These are phyloP conservation scores for Mycena metata DNA, from an alignment of 768 basidiomycete species.

Conservation along the genomic window DNA sequence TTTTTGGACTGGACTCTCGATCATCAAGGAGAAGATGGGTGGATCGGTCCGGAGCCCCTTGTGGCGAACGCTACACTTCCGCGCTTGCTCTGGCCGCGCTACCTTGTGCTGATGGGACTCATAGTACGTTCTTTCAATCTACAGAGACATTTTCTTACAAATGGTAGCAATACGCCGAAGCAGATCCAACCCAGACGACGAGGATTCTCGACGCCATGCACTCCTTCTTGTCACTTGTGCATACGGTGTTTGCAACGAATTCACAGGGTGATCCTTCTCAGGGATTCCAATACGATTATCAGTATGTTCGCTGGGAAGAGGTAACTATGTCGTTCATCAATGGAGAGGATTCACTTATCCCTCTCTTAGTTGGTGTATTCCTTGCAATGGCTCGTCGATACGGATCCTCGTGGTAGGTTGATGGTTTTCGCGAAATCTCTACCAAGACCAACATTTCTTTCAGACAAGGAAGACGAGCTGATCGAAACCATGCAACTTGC, in stretches of 20 bases:
- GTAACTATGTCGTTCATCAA: conserved; percentile 33
- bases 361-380: conserved; percentile 49
- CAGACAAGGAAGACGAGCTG: conserved; percentile 52
- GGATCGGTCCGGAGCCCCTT: conserved; percentile 58
- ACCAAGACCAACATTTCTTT: background rate
- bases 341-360: background rate
- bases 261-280: conserved; percentile 52
- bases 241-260: conserved; percentile 53
- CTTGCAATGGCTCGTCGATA: conserved; percentile 58
- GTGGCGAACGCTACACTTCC: conserved; percentile 53
- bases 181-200: conserved; percentile 51
- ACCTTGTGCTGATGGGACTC: conserved; percentile 54
- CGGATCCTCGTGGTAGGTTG: conserved; percentile 52
- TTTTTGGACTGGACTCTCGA: conserved; percentile 58
- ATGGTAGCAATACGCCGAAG: conserved; percentile 58
- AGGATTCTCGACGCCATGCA: conserved; percentile 57
- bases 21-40: conserved; percentile 54
- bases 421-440: background rate
- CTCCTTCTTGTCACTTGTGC: conserved; percentile 49
- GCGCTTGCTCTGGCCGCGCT: conserved; percentile 58
- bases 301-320: conserved; percentile 60
- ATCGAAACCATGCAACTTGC: conserved; percentile 59
- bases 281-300: conserved; percentile 59
- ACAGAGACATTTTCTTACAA: background rate
- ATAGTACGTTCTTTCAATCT: conserved; percentile 44